Evolutionary conservation across 495 filamentous ascomycete species (phyloP).

Genomic region (Apiosordaria backusii): DNA sequence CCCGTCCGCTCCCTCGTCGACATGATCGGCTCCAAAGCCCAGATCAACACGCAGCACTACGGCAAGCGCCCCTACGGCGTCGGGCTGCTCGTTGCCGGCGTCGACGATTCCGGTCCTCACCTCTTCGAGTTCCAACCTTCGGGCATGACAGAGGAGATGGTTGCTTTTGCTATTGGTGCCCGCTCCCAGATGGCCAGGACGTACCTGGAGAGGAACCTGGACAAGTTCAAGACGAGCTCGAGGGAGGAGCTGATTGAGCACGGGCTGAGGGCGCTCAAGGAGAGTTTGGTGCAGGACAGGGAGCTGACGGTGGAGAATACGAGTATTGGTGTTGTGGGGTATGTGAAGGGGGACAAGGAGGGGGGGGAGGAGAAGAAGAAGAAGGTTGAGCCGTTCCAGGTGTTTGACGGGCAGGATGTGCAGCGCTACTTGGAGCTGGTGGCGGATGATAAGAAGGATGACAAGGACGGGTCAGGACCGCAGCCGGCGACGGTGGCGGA

Average conservation of each 20-base stretch:
- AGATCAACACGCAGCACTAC: slow-evolving; percentile 97
- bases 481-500: slow-evolving; percentile 34
- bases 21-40: slow-evolving; percentile 92
- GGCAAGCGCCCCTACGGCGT: slow-evolving; percentile 96
- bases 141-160: slow-evolving; percentile 95
- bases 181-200: slow-evolving; percentile 95
- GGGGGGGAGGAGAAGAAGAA: slow-evolving; percentile 44
- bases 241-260: slow-evolving; percentile 87
- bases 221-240: slow-evolving; percentile 65
- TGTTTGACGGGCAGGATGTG: slow-evolving; percentile 87
- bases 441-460: slow-evolving; percentile 55
- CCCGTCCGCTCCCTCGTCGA: slow-evolving; percentile 80
- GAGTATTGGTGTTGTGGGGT: slow-evolving; percentile 78
- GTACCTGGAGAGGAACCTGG: slow-evolving; percentile 88
- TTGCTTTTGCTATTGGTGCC: slow-evolving; percentile 91
- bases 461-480: slow-evolving; percentile 3
- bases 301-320: slow-evolving; percentile 96
- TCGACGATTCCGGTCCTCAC: slow-evolving; percentile 89
- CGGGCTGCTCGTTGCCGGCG: slow-evolving; percentile 86
- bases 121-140: slow-evolving; percentile 97
- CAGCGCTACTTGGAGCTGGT: slow-evolving; percentile 70
- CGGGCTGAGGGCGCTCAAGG: slow-evolving; percentile 87
- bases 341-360: slow-evolving; percentile 45
- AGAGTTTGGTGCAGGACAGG: slow-evolving; percentile 93
- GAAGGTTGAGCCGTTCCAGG: slow-evolving; percentile 76